Conservation (phyloP, 495 filamentous ascomycete genomes). For the Filosporella fistucella region DNA sequence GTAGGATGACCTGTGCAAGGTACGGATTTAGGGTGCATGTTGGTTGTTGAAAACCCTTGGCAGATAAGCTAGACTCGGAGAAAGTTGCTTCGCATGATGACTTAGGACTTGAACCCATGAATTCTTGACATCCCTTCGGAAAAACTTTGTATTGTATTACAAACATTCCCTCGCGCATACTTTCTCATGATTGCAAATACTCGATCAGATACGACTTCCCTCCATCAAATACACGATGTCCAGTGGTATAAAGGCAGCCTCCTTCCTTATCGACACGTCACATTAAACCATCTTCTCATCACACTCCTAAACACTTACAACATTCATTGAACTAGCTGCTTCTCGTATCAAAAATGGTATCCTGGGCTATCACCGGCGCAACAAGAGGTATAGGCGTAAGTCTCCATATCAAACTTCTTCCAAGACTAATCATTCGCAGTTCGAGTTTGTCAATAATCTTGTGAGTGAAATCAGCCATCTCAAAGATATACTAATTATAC, state of each 20-base stretch:
- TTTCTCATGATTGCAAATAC: constrained; percentile 3
- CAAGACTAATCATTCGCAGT: background rate
- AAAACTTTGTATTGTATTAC: background rate
- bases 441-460: constrained; percentile 5
- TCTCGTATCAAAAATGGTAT: constrained; percentile 3
- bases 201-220: background rate
- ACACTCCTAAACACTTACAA: background rate
- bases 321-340: background rate
- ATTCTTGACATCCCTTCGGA: background rate
- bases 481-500: background rate
- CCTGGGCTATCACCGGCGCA: constrained; percentile 4
- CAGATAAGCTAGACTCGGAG: constrained; percentile 3
- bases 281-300: background rate
- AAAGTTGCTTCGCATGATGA: constrained; percentile 7
- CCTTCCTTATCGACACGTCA: background rate
- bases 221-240: background rate
- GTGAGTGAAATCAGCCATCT: background rate
- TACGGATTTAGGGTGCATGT: too few species aligned
- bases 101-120: background rate
- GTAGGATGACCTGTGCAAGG: too few species aligned
- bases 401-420: background rate
- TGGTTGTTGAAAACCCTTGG: too few species aligned
- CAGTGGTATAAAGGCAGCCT: background rate
- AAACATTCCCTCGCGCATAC: background rate
- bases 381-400: constrained; percentile 3